phyloP scores from a whole-genome alignment of 164 flowering plant genomes.

The Euptelea pleiosperma region DNA sequence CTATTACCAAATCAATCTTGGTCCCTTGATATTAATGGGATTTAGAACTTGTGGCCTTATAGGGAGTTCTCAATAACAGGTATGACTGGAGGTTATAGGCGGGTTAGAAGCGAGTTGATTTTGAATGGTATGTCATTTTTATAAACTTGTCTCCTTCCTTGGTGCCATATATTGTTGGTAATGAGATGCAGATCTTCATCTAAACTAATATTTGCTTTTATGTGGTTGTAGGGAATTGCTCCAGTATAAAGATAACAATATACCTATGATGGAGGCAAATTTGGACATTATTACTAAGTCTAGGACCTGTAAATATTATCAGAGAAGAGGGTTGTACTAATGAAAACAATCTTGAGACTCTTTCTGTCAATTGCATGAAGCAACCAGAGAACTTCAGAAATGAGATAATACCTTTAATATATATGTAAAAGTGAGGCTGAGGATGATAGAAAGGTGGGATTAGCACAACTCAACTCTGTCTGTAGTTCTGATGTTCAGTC shows the following conservation, averaged over 20 bases:
- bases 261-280: too few relatives aligned
- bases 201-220: too few relatives aligned
- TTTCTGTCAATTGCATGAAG: slow-evolving; percentile 4
- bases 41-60: too few relatives aligned
- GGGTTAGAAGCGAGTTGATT: slow-evolving; percentile 65
- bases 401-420: slow-evolving; percentile 8
- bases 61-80: slow-evolving; percentile 69
- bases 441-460: slow-evolving; percentile 17
- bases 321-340: slow-evolving; percentile 17
- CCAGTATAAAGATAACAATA: too few relatives aligned
- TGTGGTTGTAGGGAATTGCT: too few relatives aligned
- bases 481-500: slow-evolving; percentile 20
- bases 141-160: background rate
- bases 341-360: slow-evolving; percentile 8
- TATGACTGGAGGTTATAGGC: slow-evolving; percentile 75
- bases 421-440: slow-evolving; percentile 8
- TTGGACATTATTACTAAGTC: slow-evolving; percentile 40
- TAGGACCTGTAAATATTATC: slow-evolving; percentile 13
- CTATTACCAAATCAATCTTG: background rate
- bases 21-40: too few relatives aligned
- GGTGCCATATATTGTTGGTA: background rate
- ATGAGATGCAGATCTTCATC: background rate
- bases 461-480: slow-evolving; percentile 13
- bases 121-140: too few relatives aligned
- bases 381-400: slow-evolving; percentile 16